Base-by-base conservation (phyloP, 352 stramenopile genomes). In the Pythium volutum region DNA sequence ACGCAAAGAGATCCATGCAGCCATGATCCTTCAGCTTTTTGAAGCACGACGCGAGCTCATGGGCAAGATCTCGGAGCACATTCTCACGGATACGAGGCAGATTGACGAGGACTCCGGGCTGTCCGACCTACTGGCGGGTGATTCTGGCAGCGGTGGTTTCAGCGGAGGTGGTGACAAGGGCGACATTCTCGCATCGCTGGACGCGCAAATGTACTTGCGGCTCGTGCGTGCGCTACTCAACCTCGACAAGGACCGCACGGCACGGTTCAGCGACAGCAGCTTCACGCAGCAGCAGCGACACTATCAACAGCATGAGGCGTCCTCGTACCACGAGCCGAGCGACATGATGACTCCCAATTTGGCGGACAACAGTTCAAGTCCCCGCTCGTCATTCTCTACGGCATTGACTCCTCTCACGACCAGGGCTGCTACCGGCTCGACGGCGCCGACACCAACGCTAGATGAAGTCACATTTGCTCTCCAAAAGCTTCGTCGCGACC, bases 401-500 rank as follows among this genome's bases (percentile, higher is more conserved):
- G 49, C 20, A 38, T 31, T 6, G 22, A 12, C n/a, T n/a, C 18
- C 25, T n/a, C n/a, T n/a, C 52, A 36, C 39, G 23, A n/a, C n/a
- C 14, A 56, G 34, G 14, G n/a, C 31, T 7, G 12, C 45, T 22
- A 14, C 23, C 25, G 23, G 22, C 25, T 27, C 47, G n/a, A 29
- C 33, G 0, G 36, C 27, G 26, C 26, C 54, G 14, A 49, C 56
- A 1, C 66, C 63, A 22, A 34, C 66, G 38, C 52, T 80, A 10
- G 84, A 93, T 42, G 84, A 93, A 45, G 69, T 72, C 22, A 84
- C 84, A 7, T 74, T 93, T 47, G 62, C 72, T 23, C 74, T 87
- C 56, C 84, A 93, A 72, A 93, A 89, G 58, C 70, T 93, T 8
- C 80, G 84, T 27, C 75, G 84, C 14, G 84, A 93, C 58, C 51